A percentile compares a stretch with the other conserved stretches of the same genome.
phyloP scores from a whole-genome alignment of 208 protist species.

The Naegleria lovaniensis region DNA sequence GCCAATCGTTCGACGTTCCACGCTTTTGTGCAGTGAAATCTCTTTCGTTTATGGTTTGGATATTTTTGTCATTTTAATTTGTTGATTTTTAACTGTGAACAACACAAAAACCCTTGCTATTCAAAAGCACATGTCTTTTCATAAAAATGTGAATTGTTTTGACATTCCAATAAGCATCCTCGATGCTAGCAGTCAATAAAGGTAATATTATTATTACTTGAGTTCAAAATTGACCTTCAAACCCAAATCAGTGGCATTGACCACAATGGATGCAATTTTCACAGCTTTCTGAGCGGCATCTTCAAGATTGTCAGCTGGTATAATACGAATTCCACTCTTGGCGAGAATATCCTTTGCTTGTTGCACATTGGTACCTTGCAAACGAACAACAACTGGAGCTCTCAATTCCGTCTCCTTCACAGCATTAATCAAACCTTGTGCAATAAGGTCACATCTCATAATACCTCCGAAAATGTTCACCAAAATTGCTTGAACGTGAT shows the following conservation, averaged over 20 bases:
- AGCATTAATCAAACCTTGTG: conserved; percentile 87
- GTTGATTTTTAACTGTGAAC: too few relatives aligned
- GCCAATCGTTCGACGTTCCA: too few relatives aligned
- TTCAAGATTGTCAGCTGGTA: conserved; percentile 55
- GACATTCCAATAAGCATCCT: too few relatives aligned
- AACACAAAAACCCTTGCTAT: too few relatives aligned
- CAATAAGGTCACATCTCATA: conserved; percentile 97
- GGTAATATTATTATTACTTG: not conserved
- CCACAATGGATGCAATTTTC: not conserved
- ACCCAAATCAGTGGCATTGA: not conserved
- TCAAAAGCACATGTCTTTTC: too few relatives aligned
- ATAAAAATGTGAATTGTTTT: too few relatives aligned
- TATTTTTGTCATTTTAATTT: not conserved
- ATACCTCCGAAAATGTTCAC: conserved; percentile 99
- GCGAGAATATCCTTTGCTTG: conserved; percentile 84
- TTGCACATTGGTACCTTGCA: conserved; percentile 89
- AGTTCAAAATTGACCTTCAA: not conserved
- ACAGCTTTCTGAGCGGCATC: conserved; percentile 48
- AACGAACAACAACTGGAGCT: conserved; percentile 86
- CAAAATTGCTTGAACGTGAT: conserved; percentile 86
- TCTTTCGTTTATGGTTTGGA: not conserved
- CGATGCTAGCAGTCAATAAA: too few relatives aligned
- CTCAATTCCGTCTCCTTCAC: conserved; percentile 66
- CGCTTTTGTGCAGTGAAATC: too few relatives aligned
- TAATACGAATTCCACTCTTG: conserved; percentile 58